Evolutionary conservation across 176 grass and related monocot species (phyloP).

Genomic region (Saccharum spontaneum): DNA sequence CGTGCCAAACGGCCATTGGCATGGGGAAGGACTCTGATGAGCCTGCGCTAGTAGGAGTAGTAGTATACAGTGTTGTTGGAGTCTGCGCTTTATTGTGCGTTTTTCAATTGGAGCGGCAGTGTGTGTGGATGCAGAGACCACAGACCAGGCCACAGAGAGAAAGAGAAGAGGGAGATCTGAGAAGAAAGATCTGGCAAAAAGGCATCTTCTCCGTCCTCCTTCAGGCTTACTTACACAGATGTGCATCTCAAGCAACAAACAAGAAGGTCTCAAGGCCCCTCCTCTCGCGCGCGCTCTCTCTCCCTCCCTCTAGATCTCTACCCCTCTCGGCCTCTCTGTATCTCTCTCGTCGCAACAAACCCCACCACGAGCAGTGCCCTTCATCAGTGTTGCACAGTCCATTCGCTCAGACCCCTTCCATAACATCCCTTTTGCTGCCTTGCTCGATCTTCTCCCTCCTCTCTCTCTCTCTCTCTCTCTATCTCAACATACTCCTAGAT

Average conservation of each 20-base stretch:
- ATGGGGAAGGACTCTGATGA: slow-evolving; percentile 25
- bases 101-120: slow-evolving; percentile 29
- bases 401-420: slow-evolving; percentile 6
- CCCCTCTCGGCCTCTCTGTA: not conserved
- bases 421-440: slow-evolving; percentile 43
- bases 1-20: slow-evolving; percentile 39
- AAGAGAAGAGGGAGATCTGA: slow-evolving; percentile 19
- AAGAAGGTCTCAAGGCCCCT: not conserved
- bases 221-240: slow-evolving; percentile 55
- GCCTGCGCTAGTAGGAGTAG: not conserved
- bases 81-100: slow-evolving; percentile 39
- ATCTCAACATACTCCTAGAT: not conserved
- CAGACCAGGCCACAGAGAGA: not conserved
- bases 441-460: slow-evolving; percentile 6
- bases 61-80: slow-evolving; percentile 22
- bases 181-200: slow-evolving; percentile 50
- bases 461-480: not conserved
- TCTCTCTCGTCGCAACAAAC: slow-evolving; percentile 18
- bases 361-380: slow-evolving; percentile 53
- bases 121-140: slow-evolving; percentile 1
- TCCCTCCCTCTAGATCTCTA: not conserved
- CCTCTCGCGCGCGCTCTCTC: not conserved
- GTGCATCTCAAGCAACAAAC: slow-evolving; percentile 37
- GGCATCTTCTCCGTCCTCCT: slow-evolving; percentile 39
- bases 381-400: slow-evolving; percentile 20